Conservation (phyloP, 2,329 filamentous ascomycete genomes). For the Arthrinium puccinioides region DNA sequence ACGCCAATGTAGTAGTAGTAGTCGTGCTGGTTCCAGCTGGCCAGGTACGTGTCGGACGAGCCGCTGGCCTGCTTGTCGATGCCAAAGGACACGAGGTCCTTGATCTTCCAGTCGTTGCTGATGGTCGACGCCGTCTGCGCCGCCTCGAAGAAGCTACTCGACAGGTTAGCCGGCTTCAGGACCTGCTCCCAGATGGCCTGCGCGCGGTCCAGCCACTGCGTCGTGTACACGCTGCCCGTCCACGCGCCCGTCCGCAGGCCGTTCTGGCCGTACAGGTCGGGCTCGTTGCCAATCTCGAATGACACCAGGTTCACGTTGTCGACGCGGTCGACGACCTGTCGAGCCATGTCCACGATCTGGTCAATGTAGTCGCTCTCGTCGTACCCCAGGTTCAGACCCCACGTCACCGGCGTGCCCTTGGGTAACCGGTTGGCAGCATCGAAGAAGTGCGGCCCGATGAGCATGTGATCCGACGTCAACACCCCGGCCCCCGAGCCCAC, state of each 20-base stretch:
- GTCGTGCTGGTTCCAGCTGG: constrained; percentile 45
- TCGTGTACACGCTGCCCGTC: constrained; percentile 33
- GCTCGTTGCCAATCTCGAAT: constrained; percentile 24
- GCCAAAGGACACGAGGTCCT: constrained; percentile 29
- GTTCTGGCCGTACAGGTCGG: constrained; percentile 28
- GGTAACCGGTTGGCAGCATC: constrained; percentile 39
- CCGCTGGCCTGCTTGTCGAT: constrained; percentile 28
- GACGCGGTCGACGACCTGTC: constrained; percentile 13
- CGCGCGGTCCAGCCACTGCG: constrained; percentile 37
- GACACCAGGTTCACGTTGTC: constrained; percentile 17
- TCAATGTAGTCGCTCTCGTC: constrained; percentile 32
- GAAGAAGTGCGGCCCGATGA: constrained; percentile 40
- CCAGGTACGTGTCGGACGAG: constrained; percentile 23
- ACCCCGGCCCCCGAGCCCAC: constrained; percentile 29
- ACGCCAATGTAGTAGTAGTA: constrained; percentile 46
- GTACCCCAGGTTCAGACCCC: constrained; percentile 42
- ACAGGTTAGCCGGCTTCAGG: constrained; percentile 29
- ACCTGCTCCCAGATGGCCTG: constrained; percentile 35
- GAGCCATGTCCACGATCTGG: constrained; percentile 32
- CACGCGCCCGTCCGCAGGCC: constrained; percentile 34
- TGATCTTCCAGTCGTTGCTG: constrained; percentile 39
- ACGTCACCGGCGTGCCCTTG: constrained; percentile 40
- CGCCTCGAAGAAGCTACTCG: constrained; percentile 38
- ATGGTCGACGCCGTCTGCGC: constrained; percentile 41
- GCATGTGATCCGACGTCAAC: constrained; percentile 33